Conservation (phyloP, 257 asterid genomes). For the Solanum lycopersicoides region DNA sequence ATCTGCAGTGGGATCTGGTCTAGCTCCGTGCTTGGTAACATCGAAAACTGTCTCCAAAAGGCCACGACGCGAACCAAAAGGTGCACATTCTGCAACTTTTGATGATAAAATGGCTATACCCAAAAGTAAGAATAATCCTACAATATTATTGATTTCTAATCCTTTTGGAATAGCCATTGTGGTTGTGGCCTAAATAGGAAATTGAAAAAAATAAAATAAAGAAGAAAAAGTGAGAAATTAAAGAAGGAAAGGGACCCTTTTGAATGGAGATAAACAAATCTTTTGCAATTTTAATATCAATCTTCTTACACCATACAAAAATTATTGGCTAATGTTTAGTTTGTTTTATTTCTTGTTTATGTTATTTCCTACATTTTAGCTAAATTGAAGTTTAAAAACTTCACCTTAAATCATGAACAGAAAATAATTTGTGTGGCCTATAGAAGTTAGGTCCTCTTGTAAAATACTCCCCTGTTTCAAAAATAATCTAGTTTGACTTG, state of each 20-base stretch:
- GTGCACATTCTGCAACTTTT: slow-evolving; percentile 9
- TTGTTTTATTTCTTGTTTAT: not conserved
- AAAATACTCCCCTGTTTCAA: not conserved
- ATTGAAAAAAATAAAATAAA: not conserved
- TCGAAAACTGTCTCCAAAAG: slow-evolving; percentile 45
- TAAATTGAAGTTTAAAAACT: not conserved
- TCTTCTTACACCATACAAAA: not conserved
- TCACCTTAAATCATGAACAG: not conserved
- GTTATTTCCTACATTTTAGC: not conserved
- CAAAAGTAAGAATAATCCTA: not conserved
- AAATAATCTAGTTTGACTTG: too few species aligned
- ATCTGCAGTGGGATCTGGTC: slow-evolving; percentile 26
- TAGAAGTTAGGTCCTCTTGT: not conserved
- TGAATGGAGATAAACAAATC: not conserved
- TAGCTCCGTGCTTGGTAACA: slow-evolving; percentile 49
- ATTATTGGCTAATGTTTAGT: not conserved
- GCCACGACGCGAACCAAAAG: slow-evolving; percentile 11
- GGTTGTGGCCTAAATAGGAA: not conserved
- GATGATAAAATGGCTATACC: slow-evolving; percentile 14
- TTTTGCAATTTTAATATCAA: not conserved
- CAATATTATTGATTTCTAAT: not conserved
- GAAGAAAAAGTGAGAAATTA: not conserved
- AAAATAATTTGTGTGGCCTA: not conserved
- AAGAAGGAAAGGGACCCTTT: not conserved
- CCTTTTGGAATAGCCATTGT: slow-evolving; percentile 10